Conservation (phyloP, 352 stramenopile species). For the Hyaloperonospora brassicae region DNA sequence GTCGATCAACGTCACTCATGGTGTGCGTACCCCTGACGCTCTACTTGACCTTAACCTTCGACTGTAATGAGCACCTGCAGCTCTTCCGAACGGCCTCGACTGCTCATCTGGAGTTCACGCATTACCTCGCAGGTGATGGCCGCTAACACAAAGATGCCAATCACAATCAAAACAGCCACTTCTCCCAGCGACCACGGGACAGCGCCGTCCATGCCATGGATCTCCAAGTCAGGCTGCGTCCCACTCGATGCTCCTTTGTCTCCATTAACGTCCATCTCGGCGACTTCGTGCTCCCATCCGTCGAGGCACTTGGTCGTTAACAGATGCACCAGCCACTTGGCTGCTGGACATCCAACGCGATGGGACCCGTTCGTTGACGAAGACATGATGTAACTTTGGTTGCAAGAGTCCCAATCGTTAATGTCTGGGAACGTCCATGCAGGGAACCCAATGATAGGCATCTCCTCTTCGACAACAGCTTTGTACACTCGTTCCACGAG, state of each 20-base stretch:
- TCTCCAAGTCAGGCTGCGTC: conserved; percentile 7
- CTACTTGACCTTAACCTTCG: conserved; percentile 15
- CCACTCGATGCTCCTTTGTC: conserved; percentile 9
- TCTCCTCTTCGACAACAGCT: conserved; percentile 45
- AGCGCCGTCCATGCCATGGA: conserved; percentile 4
- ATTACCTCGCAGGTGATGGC: conserved; percentile 29
- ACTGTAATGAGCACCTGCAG: conserved; percentile 30
- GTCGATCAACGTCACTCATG: background rate
- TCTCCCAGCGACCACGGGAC: conserved; percentile 28
- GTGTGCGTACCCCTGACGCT: conserved; percentile 1
- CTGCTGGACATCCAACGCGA: conserved; percentile 34
- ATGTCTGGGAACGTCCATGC: conserved; percentile 92
- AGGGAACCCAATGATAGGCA: conserved; percentile 87
- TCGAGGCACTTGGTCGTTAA: conserved; percentile 57
- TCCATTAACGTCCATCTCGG: conserved; percentile 7
- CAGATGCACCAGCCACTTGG: conserved; percentile 50
- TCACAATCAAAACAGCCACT: conserved; percentile 22
- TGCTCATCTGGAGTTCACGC: conserved; percentile 23
- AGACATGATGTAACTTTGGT: conserved; percentile 31
- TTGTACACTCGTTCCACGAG: conserved; percentile 54
- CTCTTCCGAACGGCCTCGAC: conserved; percentile 14
- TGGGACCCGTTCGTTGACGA: conserved; percentile 19
- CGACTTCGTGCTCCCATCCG: conserved; percentile 6
- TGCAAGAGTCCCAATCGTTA: conserved; percentile 89
- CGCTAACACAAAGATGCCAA: conserved; percentile 21